Evolutionary conservation across 1,139 yeast genomes (phyloP), one percentile per base, ranked within the genome.

Genomic region (Geotrichum aggregatum): DNA sequence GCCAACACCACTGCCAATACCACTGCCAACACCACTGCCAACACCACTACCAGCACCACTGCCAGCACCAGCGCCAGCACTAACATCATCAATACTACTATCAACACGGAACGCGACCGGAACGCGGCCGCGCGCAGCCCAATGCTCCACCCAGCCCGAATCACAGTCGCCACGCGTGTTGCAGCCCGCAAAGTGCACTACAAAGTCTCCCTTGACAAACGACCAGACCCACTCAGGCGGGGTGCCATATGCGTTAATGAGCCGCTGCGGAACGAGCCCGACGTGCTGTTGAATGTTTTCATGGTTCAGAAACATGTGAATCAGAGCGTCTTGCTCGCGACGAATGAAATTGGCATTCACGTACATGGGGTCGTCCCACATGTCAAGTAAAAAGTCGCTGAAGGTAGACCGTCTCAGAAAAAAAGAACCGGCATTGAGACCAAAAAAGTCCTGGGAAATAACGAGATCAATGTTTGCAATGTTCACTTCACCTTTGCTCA

Each of bases 381-480:
- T 28, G 26, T 64, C 62, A 19, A 65, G 50, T 22, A 63, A 52
- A 47, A 51, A 28, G 22, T 49, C 50, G 18, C 64, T 56, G 54
- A 59, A 60, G 13, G 52, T 57, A 3, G 69, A 61, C 26, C 69
- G 60, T 18, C 68, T 56, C 34, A 71, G 40, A 53, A 71, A 63
- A 47, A 71, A 65, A 3, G 72, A 67, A 5, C 74, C 74, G 1
- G 73, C 68, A 47, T 70, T 71, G 30, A 71, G 51, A 3, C 71
- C 69, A 38, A 62, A 52, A 48, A 52, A 44, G 53, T 67, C 71
- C 46, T 66, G 69, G n/a, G 63, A 49, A 11, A 66, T 52, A 14
- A 67, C 57, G 26, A 67, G 31, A 30, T 63, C 62, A 28, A 67
- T 52, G 5, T 63, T 56, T n/a, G 52, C 42, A 26, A 58, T 47